Percentiles rank a stretch among this genome's conserved stretches.
Evolutionary conservation across 2,329 filamentous ascomycete species (phyloP).

Genomic region (Penicillium polonicum): DNA sequence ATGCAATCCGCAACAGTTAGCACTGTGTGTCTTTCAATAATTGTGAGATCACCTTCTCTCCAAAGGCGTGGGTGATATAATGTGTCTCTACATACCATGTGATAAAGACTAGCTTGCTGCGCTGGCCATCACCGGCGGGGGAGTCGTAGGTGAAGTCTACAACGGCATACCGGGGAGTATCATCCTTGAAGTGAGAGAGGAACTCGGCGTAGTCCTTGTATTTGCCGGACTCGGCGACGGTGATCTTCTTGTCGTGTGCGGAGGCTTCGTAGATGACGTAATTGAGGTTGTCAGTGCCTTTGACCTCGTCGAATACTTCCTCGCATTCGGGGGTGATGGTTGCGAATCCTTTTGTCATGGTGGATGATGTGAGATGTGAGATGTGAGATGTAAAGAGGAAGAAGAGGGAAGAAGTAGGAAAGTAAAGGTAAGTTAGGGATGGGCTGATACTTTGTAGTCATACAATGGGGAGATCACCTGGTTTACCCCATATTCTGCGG

Average conservation of each 20-base stretch:
- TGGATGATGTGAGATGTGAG: background rate
- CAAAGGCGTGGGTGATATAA: background rate
- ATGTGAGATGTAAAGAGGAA: background rate
- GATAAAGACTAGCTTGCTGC: conserved; percentile 22
- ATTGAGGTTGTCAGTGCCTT: conserved; percentile 19
- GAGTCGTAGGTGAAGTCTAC: conserved; percentile 19
- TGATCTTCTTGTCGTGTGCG: conserved; percentile 22
- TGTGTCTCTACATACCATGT: conserved; percentile 17
- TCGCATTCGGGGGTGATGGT: conserved; percentile 22
- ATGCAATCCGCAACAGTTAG: conserved; percentile 2
- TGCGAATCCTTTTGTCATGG: conserved; percentile 21
- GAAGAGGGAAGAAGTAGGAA: background rate
- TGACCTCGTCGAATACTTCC: conserved; percentile 19
- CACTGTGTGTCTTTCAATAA: background rate
- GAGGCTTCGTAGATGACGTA: conserved; percentile 22
- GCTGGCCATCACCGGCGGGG: conserved; percentile 12
- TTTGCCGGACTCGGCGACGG: conserved; percentile 18
- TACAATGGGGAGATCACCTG: background rate
- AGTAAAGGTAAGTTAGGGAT: background rate
- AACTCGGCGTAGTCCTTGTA: conserved; percentile 18
- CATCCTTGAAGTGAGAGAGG: conserved; percentile 15
- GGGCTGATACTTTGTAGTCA: conserved; percentile 1
- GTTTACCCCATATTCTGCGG: background rate
- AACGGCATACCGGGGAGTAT: conserved; percentile 19
- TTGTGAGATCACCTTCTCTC: background rate